A percentile compares a stretch with the other conserved stretches of the same genome.
Conservation (phyloP, 192 early-diverging fungal genomes). For the Coemansia sp. region DNA sequence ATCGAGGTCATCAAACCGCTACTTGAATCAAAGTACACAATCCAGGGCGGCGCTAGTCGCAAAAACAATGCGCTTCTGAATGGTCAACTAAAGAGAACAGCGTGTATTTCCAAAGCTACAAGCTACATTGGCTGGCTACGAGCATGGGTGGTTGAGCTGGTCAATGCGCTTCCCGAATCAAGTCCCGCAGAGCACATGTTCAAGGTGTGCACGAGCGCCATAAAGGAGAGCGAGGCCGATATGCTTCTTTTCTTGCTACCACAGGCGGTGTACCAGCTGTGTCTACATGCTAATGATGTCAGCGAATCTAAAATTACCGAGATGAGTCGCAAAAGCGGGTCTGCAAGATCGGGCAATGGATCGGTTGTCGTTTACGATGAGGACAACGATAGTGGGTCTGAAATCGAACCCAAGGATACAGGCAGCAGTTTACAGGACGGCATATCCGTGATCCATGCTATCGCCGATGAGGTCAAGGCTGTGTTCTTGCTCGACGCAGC, state of each 20-base stretch:
- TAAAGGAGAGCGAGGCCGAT: slow-evolving; percentile 36
- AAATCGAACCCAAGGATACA: neutral
- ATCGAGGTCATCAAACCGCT: slow-evolving; percentile 26
- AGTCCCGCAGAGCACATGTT: slow-evolving; percentile 17
- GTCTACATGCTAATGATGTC: slow-evolving; percentile 6
- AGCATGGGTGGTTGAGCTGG: slow-evolving; percentile 29
- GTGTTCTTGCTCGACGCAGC: slow-evolving; percentile 16
- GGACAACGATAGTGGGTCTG: neutral
- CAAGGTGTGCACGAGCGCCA: slow-evolving; percentile 28
- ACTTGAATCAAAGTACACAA: slow-evolving; percentile 44
- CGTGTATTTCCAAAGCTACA: slow-evolving; percentile 12
- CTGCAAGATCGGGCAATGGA: neutral
- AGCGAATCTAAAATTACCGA: too few species aligned
- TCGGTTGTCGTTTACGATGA: slow-evolving; percentile 36
- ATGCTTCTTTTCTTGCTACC: slow-evolving; percentile 35
- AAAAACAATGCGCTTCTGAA: too few species aligned
- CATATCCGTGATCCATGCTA: neutral
- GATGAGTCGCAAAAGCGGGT: neutral
- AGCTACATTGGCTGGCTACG: slow-evolving; percentile 35
- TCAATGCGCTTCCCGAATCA: slow-evolving; percentile 4
- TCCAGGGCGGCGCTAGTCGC: slow-evolving; percentile 24
- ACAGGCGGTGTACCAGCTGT: slow-evolving; percentile 31
- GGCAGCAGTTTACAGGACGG: too few species aligned
- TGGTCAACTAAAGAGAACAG: slow-evolving; percentile 1
- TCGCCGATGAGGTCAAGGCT: slow-evolving; percentile 22